These are phyloP conservation scores for Trapa incisa DNA, from an alignment of 345 rosid genomes.

Conservation along the genomic window DNA sequence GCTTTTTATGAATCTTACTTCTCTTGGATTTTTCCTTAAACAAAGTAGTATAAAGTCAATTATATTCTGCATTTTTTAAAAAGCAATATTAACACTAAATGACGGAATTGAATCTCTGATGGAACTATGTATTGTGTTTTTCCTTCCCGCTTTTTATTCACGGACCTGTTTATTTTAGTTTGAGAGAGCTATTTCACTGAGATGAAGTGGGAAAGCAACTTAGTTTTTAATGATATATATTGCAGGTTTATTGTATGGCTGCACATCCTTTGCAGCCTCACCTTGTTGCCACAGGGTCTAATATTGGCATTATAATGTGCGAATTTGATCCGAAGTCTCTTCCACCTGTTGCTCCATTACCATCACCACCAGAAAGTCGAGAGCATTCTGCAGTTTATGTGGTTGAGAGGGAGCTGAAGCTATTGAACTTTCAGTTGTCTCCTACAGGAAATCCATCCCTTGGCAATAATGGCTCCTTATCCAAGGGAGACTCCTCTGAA, in stretches of 20 bases:
- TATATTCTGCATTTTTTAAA: background rate
- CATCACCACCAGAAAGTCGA: slow-evolving; percentile 66
- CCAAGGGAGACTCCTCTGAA: slow-evolving; percentile 69
- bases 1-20: background rate
- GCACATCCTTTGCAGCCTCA: slow-evolving; percentile 98
- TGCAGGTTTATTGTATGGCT: slow-evolving; percentile 94
- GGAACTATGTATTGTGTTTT: background rate
- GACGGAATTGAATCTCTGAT: background rate
- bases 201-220: too few species aligned
- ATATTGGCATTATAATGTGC: slow-evolving; percentile 80
- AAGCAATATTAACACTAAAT: background rate
- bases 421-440: slow-evolving; percentile 79
- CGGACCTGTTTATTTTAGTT: background rate
- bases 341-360: slow-evolving; percentile 84
- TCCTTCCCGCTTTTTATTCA: background rate
- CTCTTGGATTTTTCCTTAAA: background rate
- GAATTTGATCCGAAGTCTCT: slow-evolving; percentile 92
- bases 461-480: slow-evolving; percentile 76
- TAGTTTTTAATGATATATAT: slow-evolving; percentile 12
- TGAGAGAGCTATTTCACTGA: background rate
- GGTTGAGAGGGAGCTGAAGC: slow-evolving; percentile 80
- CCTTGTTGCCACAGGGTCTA: slow-evolving; percentile 93
- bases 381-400: slow-evolving; percentile 89
- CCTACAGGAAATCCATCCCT: slow-evolving; percentile 70
- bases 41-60: background rate